Evolutionary conservation across 2,329 filamentous ascomycete genomes (phyloP), one percentile per base, ranked within the genome.

Genomic region (Exophiala bonariae): DNA sequence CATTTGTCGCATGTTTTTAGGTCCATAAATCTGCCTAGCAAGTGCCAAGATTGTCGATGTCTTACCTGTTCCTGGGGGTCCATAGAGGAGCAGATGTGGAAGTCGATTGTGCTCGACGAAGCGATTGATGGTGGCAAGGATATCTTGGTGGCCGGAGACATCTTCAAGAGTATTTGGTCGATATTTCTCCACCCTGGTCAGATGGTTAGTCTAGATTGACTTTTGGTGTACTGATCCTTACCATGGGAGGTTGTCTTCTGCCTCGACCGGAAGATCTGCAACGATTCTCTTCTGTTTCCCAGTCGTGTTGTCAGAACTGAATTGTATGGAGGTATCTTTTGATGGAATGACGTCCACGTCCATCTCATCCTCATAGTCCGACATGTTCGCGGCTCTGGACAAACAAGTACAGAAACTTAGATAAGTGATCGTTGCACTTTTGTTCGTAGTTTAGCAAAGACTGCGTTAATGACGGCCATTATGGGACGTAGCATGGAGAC

Each of bases 71-170:
- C 93, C 93, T 0, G 93, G 93, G 4, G 93, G 93, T 0, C 93
- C 93, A 65, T 99, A 99, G 52, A 99, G 86, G 13, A 99, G 85
- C 32, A 99, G 85, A 74, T 99, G 93, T 6, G 93, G 93, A 43
- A 99, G 79, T 59, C 91, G 83, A 71, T 99, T 97, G 47, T 88
- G 81, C 65, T 97, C 91, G 64, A 99, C 82, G 62, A 99, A 99
- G 67, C 91, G 93, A 77, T 96, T 96, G 73, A 99, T 95, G 2
- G 93, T 99, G 3, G 91, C 85, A 55, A 99, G 83, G 63, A 99
- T 97, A 69, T 99, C 93, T 65, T 96, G 87, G 69, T 99, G 93
- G 16, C 93, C 93, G 3, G 90, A 95, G 48, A 99, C 93, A 69
- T 99, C 93, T 59, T 86, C 82, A 36, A 99, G 81, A 2, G 87